Base-by-base conservation (phyloP, 345 rosid genomes). In the Arabidopsis arenosa region DNA sequence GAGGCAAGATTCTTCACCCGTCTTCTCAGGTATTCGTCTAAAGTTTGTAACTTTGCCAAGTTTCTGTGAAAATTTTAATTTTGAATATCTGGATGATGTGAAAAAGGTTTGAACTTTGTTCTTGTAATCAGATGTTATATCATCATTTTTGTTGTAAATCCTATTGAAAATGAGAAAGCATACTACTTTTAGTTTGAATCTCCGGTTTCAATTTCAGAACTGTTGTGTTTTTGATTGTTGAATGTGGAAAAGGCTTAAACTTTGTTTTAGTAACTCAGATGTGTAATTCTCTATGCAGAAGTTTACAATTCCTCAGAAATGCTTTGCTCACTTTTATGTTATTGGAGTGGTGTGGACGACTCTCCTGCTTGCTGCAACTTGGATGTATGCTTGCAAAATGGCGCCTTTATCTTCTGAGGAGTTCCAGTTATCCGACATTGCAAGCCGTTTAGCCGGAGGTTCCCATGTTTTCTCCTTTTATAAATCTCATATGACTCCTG, bases 281-380 rank as follows among this genome's bases (percentile, higher is more conserved):
- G 11, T 62, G 28, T 62, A 14, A 41, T 63, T 63, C 39, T 63
- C 5, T 43, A 28, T 83, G 88, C 79, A 92, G 96, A 87, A 76
- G 66, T 82, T 77, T 79, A 88, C 88, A 1, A 83, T 92, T 75
- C 97, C 97, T 78, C 96, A 86, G 69, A 84, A 75, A 37, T 87
- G 75, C 78, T 88, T 89, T 81, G 71, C 82, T 54, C 97, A 92
- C 83, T 89, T 92, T 53, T 92, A 86, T 7, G 75, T 81, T 33
- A 26, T 89, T 28, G 96, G 82, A 70, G 88, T 83, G 63, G 73
- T 77, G 5, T 89, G 96, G 96, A 88, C 97, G 55, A 79, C 89
- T 9, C 57, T 89, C 45, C 58, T 92, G 68, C 89, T 89, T 9
- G 74, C 73, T 66, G 65, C 80, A 37, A 86, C 88, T 17, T 92